Base-by-base conservation (phyloP, 176 grass and related monocot species). In the Carex littledalei region DNA sequence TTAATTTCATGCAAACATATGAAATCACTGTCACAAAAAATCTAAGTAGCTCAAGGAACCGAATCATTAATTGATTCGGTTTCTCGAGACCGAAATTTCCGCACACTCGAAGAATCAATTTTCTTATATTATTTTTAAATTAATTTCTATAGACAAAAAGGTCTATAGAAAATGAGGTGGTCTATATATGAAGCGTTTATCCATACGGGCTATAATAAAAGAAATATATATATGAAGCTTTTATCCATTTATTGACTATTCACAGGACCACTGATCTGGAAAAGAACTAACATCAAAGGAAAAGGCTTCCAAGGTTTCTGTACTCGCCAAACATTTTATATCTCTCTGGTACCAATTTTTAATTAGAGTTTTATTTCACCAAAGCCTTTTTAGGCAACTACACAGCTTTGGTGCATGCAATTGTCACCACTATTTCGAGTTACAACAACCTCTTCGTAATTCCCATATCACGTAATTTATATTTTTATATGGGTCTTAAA, bases 381-480 rank as follows among this genome's bases (percentile, higher is more conserved):
- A 83, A 83, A 52, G 81, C 20, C 18, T 53, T 60, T 67, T 83
- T 83, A 83, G 41, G 61, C 81, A 69, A 83, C 61, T 65, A 37
- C 57, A 83, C 63, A 69, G 39, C 70, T 73, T 78, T 74, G 92
- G 75, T 89, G 87, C 90, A 94, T 92, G 87, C 85, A 79, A 86
- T 79, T 86, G 84, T 59, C 82, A 82, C 88, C 91, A 88, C 88
- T 87, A 68, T 88, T 92, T 87, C 88, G 88, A 90, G 92, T 94
- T 85, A 90, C 90, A 92, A 92, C 90, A 86, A 81, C 2, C 43
- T 67, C 92, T 85, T 94, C 88, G 92, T 88, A 88, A 90, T 85
- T 84, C 90, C 62, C 67, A 69, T 18, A 69, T 69, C 63, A 54
- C 47, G 63, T 45, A 83, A 29, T 67, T 35, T 50, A 68, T 66